These are phyloP conservation scores for Mycena crocata DNA, from an alignment of 768 basidiomycete genomes.

Conservation along the genomic window DNA sequence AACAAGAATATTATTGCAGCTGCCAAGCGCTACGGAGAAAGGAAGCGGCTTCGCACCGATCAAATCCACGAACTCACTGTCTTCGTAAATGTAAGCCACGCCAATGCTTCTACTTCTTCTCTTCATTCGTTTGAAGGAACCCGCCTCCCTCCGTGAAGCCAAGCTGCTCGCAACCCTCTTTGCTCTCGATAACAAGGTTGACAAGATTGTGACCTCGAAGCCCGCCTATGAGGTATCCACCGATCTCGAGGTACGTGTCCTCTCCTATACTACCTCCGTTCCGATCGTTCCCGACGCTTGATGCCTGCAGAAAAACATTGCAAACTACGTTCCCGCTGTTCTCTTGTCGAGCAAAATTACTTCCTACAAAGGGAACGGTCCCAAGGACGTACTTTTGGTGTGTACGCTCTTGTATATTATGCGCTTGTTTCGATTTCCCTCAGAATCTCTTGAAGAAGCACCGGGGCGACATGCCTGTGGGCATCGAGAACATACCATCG, in stretches of 20 bases:
- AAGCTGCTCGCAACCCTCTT: not conserved
- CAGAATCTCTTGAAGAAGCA: too few relatives aligned
- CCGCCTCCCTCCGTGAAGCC: constrained; percentile 1
- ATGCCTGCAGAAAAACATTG: constrained; percentile 3
- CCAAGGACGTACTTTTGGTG: too few relatives aligned
- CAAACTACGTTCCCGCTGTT: constrained; percentile 6
- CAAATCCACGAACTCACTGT: constrained; percentile 1
- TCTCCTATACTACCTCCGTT: not conserved
- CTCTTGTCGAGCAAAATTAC: not conserved
- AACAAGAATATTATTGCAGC: constrained; percentile 8
- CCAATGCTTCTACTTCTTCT: not conserved
- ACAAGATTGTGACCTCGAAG: constrained; percentile 8
- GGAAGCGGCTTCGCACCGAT: constrained; percentile 12
- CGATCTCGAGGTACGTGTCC: not conserved
- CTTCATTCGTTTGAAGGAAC: not conserved
- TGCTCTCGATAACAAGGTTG: not conserved
- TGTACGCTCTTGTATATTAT: too few relatives aligned
- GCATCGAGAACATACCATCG: constrained; percentile 32
- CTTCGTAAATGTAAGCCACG: constrained; percentile 4
- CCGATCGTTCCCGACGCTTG: not conserved
- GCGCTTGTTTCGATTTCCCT: too few relatives aligned
- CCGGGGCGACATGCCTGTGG: not conserved
- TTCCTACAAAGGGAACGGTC: too few relatives aligned
- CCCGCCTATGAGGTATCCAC: constrained; percentile 11
- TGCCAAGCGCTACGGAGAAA: not conserved